A percentile compares a stretch with the other conserved stretches of the same genome.
phyloP scores from a whole-genome alignment of 495 filamentous ascomycete genomes.

The Penicillium nucicola region DNA sequence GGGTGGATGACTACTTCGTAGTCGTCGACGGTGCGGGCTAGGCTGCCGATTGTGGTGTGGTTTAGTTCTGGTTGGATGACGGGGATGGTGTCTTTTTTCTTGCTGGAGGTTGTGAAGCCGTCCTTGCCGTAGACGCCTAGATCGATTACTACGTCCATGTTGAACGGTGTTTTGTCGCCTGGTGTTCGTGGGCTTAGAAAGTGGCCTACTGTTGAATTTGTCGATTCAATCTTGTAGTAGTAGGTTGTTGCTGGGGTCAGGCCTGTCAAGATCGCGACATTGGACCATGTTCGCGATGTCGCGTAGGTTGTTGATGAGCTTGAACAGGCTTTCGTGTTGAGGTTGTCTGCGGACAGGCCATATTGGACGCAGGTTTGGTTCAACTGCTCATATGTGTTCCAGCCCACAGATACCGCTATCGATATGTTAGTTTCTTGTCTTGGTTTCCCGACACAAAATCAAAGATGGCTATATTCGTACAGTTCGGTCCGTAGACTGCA shows the following conservation, averaged over 20 bases:
- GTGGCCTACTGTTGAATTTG: constrained; percentile 52
- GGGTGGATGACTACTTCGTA: constrained; percentile 62
- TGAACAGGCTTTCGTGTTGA: constrained; percentile 31
- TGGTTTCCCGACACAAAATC: too few species aligned
- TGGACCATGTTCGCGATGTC: constrained; percentile 51
- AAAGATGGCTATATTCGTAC: constrained; percentile 28
- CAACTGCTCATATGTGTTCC: constrained; percentile 49
- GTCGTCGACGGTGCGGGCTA: constrained; percentile 52
- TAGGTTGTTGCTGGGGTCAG: constrained; percentile 48
- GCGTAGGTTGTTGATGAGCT: constrained; percentile 42
- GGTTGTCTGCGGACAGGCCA: constrained; percentile 29
- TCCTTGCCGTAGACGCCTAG: constrained; percentile 55
- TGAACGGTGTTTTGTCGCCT: constrained; percentile 46
- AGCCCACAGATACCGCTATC: constrained; percentile 53
- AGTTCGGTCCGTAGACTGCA: constrained; percentile 51
- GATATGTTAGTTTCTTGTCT: not conserved
- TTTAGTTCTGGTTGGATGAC: constrained; percentile 53
- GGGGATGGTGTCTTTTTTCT: constrained; percentile 53
- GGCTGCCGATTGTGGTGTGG: constrained; percentile 57
- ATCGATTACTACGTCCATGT: constrained; percentile 49
- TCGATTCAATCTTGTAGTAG: constrained; percentile 55
- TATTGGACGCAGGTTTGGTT: constrained; percentile 42
- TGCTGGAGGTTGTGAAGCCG: constrained; percentile 51
- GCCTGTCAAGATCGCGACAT: constrained; percentile 39
- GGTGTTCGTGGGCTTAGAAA: constrained; percentile 53